Evolutionary conservation across 108 stramenopile genomes (phyloP).

Genomic region (Stephanodiscus minutulus): DNA sequence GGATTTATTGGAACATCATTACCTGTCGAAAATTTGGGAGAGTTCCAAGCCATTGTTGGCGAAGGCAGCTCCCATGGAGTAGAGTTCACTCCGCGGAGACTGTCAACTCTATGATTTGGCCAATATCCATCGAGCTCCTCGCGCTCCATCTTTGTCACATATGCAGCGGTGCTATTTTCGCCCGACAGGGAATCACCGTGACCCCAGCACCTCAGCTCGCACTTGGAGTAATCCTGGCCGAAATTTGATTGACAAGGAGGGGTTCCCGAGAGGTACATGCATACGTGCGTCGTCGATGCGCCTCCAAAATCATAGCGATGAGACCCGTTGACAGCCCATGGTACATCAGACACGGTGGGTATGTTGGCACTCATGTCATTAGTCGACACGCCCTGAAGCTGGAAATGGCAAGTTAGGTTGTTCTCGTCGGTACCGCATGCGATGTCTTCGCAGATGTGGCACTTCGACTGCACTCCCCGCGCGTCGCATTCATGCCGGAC

Average conservation of each 20-base stretch:
- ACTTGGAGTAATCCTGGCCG: slow-evolving; percentile 58
- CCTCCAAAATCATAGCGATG: slow-evolving; percentile 84
- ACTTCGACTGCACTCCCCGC: slow-evolving; percentile 71
- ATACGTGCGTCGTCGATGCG: slow-evolving; percentile 60
- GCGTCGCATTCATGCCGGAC: slow-evolving; percentile 67
- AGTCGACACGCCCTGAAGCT: slow-evolving; percentile 74
- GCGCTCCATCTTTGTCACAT: slow-evolving; percentile 20
- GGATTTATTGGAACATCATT: slow-evolving; percentile 45
- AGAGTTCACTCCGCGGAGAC: slow-evolving; percentile 31
- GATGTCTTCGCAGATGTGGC: slow-evolving; percentile 84
- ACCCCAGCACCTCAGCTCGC: slow-evolving; percentile 78
- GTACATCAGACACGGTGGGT: slow-evolving; percentile 69
- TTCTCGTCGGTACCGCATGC: slow-evolving; percentile 44
- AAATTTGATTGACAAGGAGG: slow-evolving; percentile 47
- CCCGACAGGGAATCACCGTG: slow-evolving; percentile 27
- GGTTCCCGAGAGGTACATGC: slow-evolving; percentile 64
- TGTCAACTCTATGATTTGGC: slow-evolving; percentile 35
- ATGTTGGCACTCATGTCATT: slow-evolving; percentile 62
- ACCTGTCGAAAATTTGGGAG: slow-evolving; percentile 43
- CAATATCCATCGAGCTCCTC: slow-evolving; percentile 26
- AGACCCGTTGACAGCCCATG: slow-evolving; percentile 80
- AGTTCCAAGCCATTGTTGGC: slow-evolving; percentile 58
- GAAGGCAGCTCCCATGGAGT: slow-evolving; percentile 39
- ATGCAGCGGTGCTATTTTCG: slow-evolving; percentile 17
- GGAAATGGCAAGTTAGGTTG: slow-evolving; percentile 56